A percentile compares a stretch with the other conserved stretches of the same genome.
phyloP scores from a whole-genome alignment of 202 grass and related monocot species.

The Digitaria exilis region DNA sequence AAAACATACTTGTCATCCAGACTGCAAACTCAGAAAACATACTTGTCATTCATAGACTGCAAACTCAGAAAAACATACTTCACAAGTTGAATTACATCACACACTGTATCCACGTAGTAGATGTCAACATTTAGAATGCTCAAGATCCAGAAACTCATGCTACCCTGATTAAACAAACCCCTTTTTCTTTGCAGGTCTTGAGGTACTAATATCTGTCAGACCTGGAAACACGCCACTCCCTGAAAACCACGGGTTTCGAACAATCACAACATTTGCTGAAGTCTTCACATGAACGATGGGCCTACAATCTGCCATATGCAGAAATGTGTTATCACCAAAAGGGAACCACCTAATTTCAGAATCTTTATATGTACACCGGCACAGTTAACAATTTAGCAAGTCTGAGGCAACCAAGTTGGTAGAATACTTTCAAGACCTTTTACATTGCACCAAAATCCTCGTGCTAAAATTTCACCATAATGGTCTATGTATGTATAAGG shows the following conservation, averaged over 20 bases:
- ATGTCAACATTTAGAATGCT: neutral
- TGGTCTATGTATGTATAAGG: slow-evolving; percentile 8
- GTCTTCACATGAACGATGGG: slow-evolving; percentile 40
- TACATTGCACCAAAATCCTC: neutral
- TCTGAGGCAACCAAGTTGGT: neutral
- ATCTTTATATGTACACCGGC: neutral
- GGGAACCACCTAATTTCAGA: neutral
- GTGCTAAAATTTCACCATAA: neutral
- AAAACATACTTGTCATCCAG: too few relatives aligned
- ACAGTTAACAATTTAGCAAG: neutral
- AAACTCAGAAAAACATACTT: neutral
- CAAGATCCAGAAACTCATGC: slow-evolving; percentile 22
- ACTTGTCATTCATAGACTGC: neutral
- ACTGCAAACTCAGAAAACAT: too few relatives aligned
- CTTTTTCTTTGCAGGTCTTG: slow-evolving; percentile 52
- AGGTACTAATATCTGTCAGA: slow-evolving; percentile 78
- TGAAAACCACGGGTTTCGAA: slow-evolving; percentile 67
- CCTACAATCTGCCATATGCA: slow-evolving; percentile 15
- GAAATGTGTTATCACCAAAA: neutral
- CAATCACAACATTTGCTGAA: slow-evolving; percentile 71
- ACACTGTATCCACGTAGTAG: slow-evolving; percentile 11
- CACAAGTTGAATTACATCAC: neutral
- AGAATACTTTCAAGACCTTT: slow-evolving; percentile 5
- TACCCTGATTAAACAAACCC: neutral
- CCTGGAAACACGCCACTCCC: slow-evolving; percentile 73